Percentiles rank a stretch among this genome's conserved stretches.
Conservation (phyloP, 2,329 filamentous ascomycete genomes). For the Macrophomina phaseolina region DNA sequence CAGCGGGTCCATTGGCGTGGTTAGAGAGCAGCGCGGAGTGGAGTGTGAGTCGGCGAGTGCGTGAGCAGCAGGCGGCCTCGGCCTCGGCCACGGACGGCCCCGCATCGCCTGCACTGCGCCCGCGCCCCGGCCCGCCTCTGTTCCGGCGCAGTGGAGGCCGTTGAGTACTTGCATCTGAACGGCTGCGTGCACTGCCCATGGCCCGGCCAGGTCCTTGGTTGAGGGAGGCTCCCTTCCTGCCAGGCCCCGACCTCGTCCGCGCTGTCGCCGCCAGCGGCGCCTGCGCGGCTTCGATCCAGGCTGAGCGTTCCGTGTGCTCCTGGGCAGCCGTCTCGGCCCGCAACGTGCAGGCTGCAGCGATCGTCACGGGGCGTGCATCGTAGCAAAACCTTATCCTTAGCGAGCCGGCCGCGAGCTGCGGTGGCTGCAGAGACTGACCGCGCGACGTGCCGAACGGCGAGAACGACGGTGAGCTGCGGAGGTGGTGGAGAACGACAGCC, state of each 20-base stretch:
- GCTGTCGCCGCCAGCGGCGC: too few species aligned
- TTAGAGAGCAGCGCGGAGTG: too few species aligned
- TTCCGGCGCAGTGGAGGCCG: neutral
- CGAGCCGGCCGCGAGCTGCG: too few species aligned
- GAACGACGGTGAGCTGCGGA: neutral
- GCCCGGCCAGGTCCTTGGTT: too few species aligned
- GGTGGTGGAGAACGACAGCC: conserved; percentile 14
- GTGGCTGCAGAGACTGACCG: neutral
- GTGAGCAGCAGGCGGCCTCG: too few species aligned
- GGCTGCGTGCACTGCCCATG: too few species aligned
- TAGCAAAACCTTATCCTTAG: neutral
- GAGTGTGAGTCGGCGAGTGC: neutral
- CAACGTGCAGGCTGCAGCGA: conserved; percentile 13
- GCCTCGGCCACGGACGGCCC: neutral
- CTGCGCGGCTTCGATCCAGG: too few species aligned
- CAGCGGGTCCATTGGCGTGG: neutral
- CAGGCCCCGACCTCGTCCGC: too few species aligned
- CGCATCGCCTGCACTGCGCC: too few species aligned
- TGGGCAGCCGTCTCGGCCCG: conserved; percentile 6
- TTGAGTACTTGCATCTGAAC: too few species aligned
- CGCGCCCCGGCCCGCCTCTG: neutral
- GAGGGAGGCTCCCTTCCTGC: too few species aligned
- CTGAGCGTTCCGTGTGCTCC: neutral
- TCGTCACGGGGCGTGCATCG: neutral
- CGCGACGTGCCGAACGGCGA: neutral